These are phyloP conservation scores for Rhodamnia argentea DNA, from an alignment of 345 rosid genomes.

Conservation along the genomic window DNA sequence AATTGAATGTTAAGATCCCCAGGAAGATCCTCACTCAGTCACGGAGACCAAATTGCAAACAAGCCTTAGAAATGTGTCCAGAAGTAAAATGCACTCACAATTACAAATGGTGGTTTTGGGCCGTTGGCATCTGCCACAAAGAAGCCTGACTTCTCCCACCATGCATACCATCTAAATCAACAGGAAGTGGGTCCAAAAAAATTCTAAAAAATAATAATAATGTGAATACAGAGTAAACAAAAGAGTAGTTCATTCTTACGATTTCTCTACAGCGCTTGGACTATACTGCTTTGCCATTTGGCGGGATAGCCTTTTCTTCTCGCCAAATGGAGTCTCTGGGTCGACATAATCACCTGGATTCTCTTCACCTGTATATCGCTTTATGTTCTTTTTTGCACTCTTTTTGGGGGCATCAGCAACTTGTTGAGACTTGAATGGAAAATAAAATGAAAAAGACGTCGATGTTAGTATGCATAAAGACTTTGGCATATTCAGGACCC, in stretches of 20 bases:
- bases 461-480: neutral
- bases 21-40: neutral
- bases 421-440: slow-evolving; percentile 36
- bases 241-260: slow-evolving; percentile 33
- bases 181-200: neutral
- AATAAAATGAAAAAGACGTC: neutral
- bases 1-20: neutral
- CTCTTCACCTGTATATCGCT: slow-evolving; percentile 47
- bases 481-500: neutral
- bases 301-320: slow-evolving; percentile 63
- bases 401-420: slow-evolving; percentile 32
- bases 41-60: neutral
- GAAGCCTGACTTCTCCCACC: slow-evolving; percentile 82
- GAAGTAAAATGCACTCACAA: slow-evolving; percentile 31
- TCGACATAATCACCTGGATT: slow-evolving; percentile 68
- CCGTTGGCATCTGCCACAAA: slow-evolving; percentile 67
- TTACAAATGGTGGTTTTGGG: slow-evolving; percentile 63
- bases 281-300: slow-evolving; percentile 87
- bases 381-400: slow-evolving; percentile 52
- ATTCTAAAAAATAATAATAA: neutral
- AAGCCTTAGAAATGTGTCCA: neutral
- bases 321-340: slow-evolving; percentile 66
- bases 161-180: slow-evolving; percentile 68
- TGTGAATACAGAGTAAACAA: neutral
- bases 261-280: slow-evolving; percentile 70